Evolutionary conservation across 169 alveolate genomes (phyloP).

Genomic region (Fabrea salina): DNA sequence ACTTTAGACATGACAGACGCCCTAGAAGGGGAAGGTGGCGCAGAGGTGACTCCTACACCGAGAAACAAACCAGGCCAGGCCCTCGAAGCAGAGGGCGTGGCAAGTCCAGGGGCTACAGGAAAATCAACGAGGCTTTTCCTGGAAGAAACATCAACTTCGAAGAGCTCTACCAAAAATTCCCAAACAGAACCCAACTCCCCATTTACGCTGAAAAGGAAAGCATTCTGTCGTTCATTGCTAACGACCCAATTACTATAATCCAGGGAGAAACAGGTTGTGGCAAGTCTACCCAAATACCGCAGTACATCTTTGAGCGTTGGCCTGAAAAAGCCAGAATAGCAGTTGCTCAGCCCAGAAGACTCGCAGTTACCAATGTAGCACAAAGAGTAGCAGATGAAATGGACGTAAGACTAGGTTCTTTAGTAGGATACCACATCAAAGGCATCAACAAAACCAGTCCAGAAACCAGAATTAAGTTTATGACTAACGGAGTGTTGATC

Average conservation of each 20-base stretch:
- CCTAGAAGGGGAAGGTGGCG: too few species aligned
- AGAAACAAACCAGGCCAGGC: too few species aligned
- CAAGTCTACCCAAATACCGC: conserved; percentile 97
- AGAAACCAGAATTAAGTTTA: conserved; percentile 61
- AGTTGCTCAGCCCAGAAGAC: conserved; percentile 92
- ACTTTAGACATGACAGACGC: too few species aligned
- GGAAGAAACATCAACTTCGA: too few species aligned
- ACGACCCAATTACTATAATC: conserved; percentile 44
- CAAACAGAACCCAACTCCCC: background rate
- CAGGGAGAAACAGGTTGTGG: conserved; percentile 98
- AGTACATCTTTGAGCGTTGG: conserved; percentile 71
- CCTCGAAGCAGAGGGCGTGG: too few species aligned
- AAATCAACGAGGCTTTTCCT: too few species aligned
- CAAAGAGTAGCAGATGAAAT: conserved; percentile 98
- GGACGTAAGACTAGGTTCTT: conserved; percentile 96
- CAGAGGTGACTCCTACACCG: too few species aligned
- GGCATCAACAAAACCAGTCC: conserved; percentile 48
- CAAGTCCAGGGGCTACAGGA: too few species aligned
- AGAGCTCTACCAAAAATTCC: background rate
- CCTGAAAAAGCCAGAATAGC: conserved; percentile 77
- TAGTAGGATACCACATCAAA: conserved; percentile 86
- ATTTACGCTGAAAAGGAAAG: background rate
- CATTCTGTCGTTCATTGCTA: background rate
- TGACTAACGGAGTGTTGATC: conserved; percentile 80
- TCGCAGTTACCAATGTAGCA: conserved; percentile 97